A percentile compares a stretch with the other conserved stretches of the same genome.
These are phyloP conservation scores for Candida golubevii DNA, from an alignment of 805 yeast species.

Conservation along the genomic window DNA sequence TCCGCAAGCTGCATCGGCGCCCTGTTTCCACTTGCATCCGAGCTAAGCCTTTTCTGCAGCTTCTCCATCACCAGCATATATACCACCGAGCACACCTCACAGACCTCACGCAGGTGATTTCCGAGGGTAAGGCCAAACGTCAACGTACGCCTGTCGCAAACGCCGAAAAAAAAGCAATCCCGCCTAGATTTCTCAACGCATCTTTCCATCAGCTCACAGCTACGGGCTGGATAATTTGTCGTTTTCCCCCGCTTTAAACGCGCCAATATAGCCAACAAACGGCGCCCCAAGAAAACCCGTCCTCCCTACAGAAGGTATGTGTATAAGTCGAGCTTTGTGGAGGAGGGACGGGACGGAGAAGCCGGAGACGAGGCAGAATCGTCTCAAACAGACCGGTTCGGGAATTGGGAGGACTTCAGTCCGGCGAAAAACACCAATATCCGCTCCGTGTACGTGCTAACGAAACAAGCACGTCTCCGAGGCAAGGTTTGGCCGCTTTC, in stretches of 20 bases:
- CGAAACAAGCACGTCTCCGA: slow-evolving; percentile 16
- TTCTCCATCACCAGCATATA: too few species aligned
- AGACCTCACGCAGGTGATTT: too few species aligned
- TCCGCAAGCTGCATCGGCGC: too few species aligned
- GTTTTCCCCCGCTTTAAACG: background rate
- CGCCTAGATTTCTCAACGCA: too few species aligned
- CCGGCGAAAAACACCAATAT: slow-evolving; percentile 25
- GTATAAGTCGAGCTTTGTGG: slow-evolving; percentile 40
- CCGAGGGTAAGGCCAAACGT: too few species aligned
- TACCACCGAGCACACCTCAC: too few species aligned
- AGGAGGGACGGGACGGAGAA: slow-evolving; percentile 17
- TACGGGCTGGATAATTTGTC: too few species aligned
- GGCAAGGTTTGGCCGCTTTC: slow-evolving; percentile 47
- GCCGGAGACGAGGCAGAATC: slow-evolving; percentile 13
- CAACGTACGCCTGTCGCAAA: too few species aligned
- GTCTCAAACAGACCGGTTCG: slow-evolving; percentile 5
- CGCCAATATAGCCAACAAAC: slow-evolving; percentile 69
- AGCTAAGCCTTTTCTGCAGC: too few species aligned
- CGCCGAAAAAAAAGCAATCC: too few species aligned
- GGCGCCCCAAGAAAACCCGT: slow-evolving; percentile 77
- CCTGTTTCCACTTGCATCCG: too few species aligned
- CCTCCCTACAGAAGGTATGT: slow-evolving; percentile 79
- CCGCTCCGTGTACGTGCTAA: slow-evolving; percentile 32
- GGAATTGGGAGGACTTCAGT: slow-evolving; percentile 23
- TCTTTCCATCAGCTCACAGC: too few species aligned